Percentiles rank a stretch among this genome's conserved stretches.
phyloP scores from a whole-genome alignment of 2,329 filamentous ascomycete species.

The Grosmannia clavigera region DNA sequence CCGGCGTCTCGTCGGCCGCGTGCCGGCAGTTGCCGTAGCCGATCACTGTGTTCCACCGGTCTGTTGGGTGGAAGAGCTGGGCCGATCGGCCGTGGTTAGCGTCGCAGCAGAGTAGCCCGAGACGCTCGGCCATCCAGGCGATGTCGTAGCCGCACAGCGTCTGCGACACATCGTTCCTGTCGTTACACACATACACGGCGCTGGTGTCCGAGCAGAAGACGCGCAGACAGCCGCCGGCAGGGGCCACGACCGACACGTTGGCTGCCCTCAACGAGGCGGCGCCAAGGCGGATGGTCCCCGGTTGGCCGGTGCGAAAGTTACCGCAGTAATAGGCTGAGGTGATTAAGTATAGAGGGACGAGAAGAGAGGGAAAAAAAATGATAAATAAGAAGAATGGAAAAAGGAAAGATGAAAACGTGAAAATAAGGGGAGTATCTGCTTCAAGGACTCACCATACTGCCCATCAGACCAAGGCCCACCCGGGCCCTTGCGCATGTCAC shows the following conservation, averaged over 20 bases:
- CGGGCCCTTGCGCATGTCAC: constrained; percentile 1
- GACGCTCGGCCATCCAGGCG: constrained; percentile 9
- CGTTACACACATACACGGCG: constrained; percentile 11
- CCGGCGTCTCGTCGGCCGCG: constrained; percentile 4
- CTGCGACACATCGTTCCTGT: not conserved
- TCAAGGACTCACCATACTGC: constrained; percentile 5
- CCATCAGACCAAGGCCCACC: constrained; percentile 10
- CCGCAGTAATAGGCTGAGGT: constrained; percentile 11
- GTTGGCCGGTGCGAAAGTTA: constrained; percentile 9
- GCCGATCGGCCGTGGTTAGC: constrained; percentile 7
- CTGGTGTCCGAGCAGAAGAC: constrained; percentile 12
- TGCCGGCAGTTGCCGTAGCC: constrained; percentile 13
- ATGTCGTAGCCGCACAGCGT: constrained; percentile 4
- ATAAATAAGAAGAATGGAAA: not conserved
- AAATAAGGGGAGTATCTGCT: not conserved
- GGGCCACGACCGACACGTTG: constrained; percentile 1
- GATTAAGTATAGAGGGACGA: not conserved
- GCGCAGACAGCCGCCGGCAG: constrained; percentile 5
- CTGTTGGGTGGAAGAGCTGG: constrained; percentile 11
- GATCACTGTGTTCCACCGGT: constrained; percentile 8
- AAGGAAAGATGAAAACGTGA: not conserved
- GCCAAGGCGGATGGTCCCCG: constrained; percentile 1
- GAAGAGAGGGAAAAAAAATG: not conserved
- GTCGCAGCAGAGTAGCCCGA: constrained; percentile 11
- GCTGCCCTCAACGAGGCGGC: not conserved